Conservation (phyloP, 2,329 filamentous ascomycete genomes). For the Stachybotrys echinatus region DNA sequence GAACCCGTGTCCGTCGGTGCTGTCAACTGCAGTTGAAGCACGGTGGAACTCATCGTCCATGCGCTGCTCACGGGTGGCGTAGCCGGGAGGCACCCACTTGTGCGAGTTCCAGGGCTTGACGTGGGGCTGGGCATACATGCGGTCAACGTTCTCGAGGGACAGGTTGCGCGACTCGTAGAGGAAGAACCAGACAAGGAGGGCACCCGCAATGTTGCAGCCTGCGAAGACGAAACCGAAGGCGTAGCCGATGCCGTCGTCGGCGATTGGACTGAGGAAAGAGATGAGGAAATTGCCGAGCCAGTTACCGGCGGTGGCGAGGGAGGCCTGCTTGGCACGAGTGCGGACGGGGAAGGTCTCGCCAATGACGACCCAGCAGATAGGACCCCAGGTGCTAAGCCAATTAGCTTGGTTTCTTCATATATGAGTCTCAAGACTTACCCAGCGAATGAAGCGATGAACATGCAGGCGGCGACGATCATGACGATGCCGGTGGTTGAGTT, state of each 20-base stretch:
- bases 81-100: slow-evolving; percentile 45
- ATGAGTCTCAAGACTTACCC: slow-evolving; percentile 8
- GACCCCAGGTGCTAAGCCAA: slow-evolving; percentile 53
- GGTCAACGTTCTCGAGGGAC: slow-evolving; percentile 66
- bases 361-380: slow-evolving; percentile 63
- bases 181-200: slow-evolving; percentile 62
- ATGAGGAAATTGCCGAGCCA: slow-evolving; percentile 63
- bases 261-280: slow-evolving; percentile 64
- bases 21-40: no score
- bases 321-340: slow-evolving; percentile 49
- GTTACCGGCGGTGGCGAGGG: slow-evolving; percentile 48
- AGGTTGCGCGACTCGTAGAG: slow-evolving; percentile 61
- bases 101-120: slow-evolving; percentile 58
- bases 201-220: slow-evolving; percentile 53
- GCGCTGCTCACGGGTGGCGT: slow-evolving; percentile 31
- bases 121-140: slow-evolving; percentile 56
- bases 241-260: slow-evolving; percentile 55
- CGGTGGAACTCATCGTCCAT: slow-evolving; percentile 14
- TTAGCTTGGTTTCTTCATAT: no score
- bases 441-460: slow-evolving; percentile 71
- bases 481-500: slow-evolving; percentile 51
- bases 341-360: slow-evolving; percentile 60
- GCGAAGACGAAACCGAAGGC: slow-evolving; percentile 63
- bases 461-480: slow-evolving; percentile 67
- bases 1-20: no score